phyloP scores from a whole-genome alignment of 1,139 yeast species.

The Hemisphaericaspora xylanilytica region DNA sequence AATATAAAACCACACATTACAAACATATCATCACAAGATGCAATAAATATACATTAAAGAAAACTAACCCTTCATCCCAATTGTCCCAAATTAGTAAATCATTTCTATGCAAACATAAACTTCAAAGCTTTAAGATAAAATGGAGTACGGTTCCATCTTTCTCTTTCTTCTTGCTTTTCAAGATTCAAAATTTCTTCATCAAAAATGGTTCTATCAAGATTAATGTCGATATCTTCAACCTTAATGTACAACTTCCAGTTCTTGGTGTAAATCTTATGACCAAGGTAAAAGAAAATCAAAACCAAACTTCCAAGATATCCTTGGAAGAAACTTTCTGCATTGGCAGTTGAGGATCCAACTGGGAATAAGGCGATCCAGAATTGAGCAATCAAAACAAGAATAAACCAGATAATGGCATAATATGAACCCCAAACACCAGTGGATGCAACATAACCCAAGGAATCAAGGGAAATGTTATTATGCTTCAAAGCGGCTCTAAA shows the following conservation, averaged over 20 bases:
- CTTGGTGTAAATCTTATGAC: slow-evolving; percentile 34
- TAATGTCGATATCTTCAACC: slow-evolving; percentile 34
- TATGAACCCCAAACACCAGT: slow-evolving; percentile 44
- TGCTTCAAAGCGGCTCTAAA: slow-evolving; percentile 41
- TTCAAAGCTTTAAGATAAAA: slow-evolving; percentile 25
- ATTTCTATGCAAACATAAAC: slow-evolving; percentile 20
- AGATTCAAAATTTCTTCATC: slow-evolving; percentile 38
- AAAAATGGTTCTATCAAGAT: slow-evolving; percentile 33
- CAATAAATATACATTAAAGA: neutral
- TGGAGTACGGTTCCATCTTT: slow-evolving; percentile 23
- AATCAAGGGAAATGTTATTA: slow-evolving; percentile 31
- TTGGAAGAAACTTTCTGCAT: slow-evolving; percentile 36
- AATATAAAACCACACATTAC: no score
- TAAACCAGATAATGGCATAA: slow-evolving; percentile 34
- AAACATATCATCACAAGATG: no score
- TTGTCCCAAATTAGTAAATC: no score
- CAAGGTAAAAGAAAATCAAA: slow-evolving; percentile 31
- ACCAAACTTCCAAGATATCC: slow-evolving; percentile 37
- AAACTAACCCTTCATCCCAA: no score
- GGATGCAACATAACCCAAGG: slow-evolving; percentile 40
- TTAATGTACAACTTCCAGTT: slow-evolving; percentile 32
- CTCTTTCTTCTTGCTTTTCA: slow-evolving; percentile 35
- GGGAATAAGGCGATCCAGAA: slow-evolving; percentile 45
- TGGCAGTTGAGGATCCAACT: slow-evolving; percentile 27
- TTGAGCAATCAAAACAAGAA: slow-evolving; percentile 39